Conservation (phyloP, 768 basidiomycete species). For the Tephrocybe sp. region DNA sequence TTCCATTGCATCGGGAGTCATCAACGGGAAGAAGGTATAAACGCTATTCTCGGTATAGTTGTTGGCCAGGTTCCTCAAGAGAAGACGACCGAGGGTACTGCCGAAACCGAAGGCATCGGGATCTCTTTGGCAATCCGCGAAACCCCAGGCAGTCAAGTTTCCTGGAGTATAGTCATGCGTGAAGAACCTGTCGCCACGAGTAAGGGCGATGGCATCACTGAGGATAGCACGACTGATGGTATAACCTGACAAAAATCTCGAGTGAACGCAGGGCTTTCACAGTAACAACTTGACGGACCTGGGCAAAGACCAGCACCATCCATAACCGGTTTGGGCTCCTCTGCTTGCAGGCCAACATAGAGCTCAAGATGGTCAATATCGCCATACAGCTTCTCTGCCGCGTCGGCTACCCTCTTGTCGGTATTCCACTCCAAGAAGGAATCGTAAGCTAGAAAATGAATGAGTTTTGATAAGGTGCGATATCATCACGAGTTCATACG, state of each 20-base stretch:
- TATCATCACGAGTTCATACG: constrained; percentile 36
- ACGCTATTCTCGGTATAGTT: constrained; percentile 68
- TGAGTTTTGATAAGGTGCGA: not conserved
- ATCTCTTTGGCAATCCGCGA: constrained; percentile 79
- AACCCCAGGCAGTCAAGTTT: constrained; percentile 85
- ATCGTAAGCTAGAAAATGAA: constrained; percentile 48
- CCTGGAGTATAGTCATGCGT: constrained; percentile 80
- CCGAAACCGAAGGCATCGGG: constrained; percentile 72
- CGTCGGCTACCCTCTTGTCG: constrained; percentile 61
- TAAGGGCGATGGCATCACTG: constrained; percentile 83
- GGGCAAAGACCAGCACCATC: constrained; percentile 86
- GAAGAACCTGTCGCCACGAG: constrained; percentile 81
- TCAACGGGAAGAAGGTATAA: constrained; percentile 88
- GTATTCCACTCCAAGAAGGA: constrained; percentile 85
- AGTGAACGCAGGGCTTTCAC: not conserved
- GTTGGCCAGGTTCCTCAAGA: constrained; percentile 73
- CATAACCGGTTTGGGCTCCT: constrained; percentile 71
- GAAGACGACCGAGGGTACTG: constrained; percentile 69
- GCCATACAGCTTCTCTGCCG: constrained; percentile 78
- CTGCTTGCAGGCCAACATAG: constrained; percentile 80
- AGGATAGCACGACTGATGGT: constrained; percentile 86
- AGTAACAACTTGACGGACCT: constrained; percentile 36
- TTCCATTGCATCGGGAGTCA: constrained; percentile 75
- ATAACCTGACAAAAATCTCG: constrained; percentile 49
- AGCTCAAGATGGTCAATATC: constrained; percentile 77